Evolutionary conservation across 2,329 filamentous ascomycete genomes (phyloP), one percentile per base, ranked within the genome.

Genomic region (Rasamsonia emersonii): DNA sequence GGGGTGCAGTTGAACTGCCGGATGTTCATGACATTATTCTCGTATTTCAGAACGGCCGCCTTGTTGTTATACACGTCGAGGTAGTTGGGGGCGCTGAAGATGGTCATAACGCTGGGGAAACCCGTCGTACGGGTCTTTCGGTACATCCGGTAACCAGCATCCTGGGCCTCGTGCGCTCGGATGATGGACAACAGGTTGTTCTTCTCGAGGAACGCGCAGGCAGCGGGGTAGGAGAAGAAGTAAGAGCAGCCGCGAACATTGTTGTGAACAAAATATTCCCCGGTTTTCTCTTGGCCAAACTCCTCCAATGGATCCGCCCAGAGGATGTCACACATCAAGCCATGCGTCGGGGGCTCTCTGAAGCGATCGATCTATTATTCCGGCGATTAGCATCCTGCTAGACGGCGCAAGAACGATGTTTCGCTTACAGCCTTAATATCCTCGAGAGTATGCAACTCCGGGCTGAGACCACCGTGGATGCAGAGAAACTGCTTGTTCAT

Each of bases 401-500:
- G 10, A 28, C 17, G 18, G 11, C 11, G 18, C 18, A 16, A 15
- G 4, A 18, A 24, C 7, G 19, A 18, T n/a, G 13, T 4, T 18
- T 15, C 33, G 65, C 82, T 46, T 65, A 91, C 85, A 56, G 71
- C 82, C 70, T 89, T 86, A 47, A 98, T 65, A 51, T 98, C 91
- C 47, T 98, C 91, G 33, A 98, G 71, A 4, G 89, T 95, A 61
- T 96, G 89, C 41, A 98, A 68, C 62, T 98, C 91, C 5, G 91
- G 91, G 59, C 88, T 95, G 47, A 98, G 68, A 42, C 91, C 91
- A 53, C 91, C 91, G 58, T 98, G 91, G 49, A 98, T 96, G 59
- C 91, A 98, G 46, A 98, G 68, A 63, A 98, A 98, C 62, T 98
- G 91, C 71, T 98, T 98, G 75, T 98, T 98, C 91, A 98, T 98